phyloP scores from a whole-genome alignment of 192 early-diverging fungal species.

The Chytriomyces hyalinus region DNA sequence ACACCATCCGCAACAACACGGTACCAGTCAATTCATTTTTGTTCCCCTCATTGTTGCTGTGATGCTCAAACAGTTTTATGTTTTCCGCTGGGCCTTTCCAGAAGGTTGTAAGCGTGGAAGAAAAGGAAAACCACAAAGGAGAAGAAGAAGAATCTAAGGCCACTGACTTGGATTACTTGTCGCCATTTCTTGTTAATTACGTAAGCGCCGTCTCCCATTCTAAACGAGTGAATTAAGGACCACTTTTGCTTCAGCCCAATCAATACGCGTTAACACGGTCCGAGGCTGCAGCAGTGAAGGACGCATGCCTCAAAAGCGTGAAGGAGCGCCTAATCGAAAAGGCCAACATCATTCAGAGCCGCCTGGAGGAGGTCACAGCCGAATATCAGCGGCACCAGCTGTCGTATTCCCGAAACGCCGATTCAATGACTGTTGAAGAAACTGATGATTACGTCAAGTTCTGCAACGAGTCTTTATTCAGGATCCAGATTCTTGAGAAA shows the following conservation, averaged over 20 bases:
- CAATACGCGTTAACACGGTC: slow-evolving; percentile 48
- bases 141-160: slow-evolving; percentile 61
- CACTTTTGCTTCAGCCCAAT: slow-evolving; percentile 37
- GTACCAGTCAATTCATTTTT: slow-evolving; percentile 24
- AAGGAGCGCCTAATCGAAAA: slow-evolving; percentile 64
- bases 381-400: slow-evolving; percentile 62
- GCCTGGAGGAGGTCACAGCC: slow-evolving; percentile 59
- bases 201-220: slow-evolving; percentile 39
- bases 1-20: slow-evolving; percentile 63
- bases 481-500: slow-evolving; percentile 66
- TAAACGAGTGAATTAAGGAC: not conserved
- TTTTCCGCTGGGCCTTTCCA: not conserved
- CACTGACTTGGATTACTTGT: slow-evolving; percentile 61
- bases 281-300: slow-evolving; percentile 54
- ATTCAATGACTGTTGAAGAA: slow-evolving; percentile 64
- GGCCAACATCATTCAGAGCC: slow-evolving; percentile 61
- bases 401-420: slow-evolving; percentile 60
- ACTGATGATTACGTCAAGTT: slow-evolving; percentile 64
- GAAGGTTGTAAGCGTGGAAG: slow-evolving; percentile 54
- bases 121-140: slow-evolving; percentile 56
- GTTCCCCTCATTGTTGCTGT: not conserved
- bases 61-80: not conserved
- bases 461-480: slow-evolving; percentile 65
- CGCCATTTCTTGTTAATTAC: slow-evolving; percentile 64
- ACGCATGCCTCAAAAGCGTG: slow-evolving; percentile 58